A percentile compares a stretch with the other conserved stretches of the same genome.
Evolutionary conservation across 371 early-diverging fungal genomes (phyloP).

Genomic region (Mucor mucedo): DNA sequence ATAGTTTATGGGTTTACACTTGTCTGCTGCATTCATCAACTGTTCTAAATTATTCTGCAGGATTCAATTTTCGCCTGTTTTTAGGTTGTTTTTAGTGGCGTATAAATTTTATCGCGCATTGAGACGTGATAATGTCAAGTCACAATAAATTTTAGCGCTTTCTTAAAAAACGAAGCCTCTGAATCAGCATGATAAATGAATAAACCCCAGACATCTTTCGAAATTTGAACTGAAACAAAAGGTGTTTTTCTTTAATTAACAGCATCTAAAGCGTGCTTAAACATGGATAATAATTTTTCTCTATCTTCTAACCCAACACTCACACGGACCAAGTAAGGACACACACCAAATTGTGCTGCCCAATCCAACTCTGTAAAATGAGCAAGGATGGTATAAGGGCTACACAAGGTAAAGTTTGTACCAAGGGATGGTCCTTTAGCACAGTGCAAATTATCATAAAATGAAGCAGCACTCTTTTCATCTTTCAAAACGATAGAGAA

Average conservation of each 20-base stretch:
- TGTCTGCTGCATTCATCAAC: too few relatives aligned
- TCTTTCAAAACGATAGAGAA: constrained; percentile 80
- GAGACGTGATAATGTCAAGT: too few relatives aligned
- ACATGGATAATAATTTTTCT: constrained; percentile 66
- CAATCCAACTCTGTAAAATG: constrained; percentile 94
- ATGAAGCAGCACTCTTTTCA: constrained; percentile 64
- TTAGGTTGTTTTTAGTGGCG: too few relatives aligned
- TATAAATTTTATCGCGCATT: too few relatives aligned
- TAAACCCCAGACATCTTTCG: too few relatives aligned
- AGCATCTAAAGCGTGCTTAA: constrained; percentile 76
- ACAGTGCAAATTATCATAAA: constrained; percentile 82
- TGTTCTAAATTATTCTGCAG: too few relatives aligned
- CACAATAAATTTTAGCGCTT: too few relatives aligned
- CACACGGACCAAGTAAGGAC: constrained; percentile 78
- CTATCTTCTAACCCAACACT: constrained; percentile 89
- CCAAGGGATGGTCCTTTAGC: constrained; percentile 96
- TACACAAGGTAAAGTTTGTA: constrained; percentile 94
- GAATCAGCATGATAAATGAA: too few relatives aligned
- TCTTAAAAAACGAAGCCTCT: too few relatives aligned
- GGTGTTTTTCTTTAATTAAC: constrained; percentile 20
- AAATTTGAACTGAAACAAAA: too few relatives aligned
- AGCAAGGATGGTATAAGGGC: constrained; percentile 94
- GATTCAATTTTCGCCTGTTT: too few relatives aligned
- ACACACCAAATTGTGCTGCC: constrained; percentile 86
- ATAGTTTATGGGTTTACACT: too few relatives aligned